Conservation (phyloP, 2,329 filamentous ascomycete species). For the Graphiopsis chlorocephala region DNA sequence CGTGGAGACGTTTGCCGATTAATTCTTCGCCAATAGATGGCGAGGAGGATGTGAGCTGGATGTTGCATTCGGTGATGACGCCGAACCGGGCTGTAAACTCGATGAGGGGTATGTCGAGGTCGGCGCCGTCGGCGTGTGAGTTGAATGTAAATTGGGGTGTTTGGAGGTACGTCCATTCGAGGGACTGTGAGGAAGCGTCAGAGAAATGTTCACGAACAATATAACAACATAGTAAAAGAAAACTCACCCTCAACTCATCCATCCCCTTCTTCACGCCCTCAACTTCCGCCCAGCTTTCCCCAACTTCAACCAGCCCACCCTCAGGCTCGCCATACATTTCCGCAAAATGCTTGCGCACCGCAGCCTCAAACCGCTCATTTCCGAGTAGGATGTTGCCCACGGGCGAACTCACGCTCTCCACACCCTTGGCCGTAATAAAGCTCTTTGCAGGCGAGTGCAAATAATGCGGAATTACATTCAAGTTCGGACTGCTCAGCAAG, state of each 20-base stretch:
- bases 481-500: conserved; percentile 72
- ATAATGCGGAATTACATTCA: conserved; percentile 65
- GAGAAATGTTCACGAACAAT: neutral
- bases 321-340: conserved; percentile 57
- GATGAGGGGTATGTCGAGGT: conserved; percentile 16
- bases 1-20: conserved; percentile 46
- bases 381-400: conserved; percentile 72
- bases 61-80: conserved; percentile 53
- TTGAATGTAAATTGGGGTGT: conserved; percentile 74
- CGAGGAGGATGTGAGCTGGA: conserved; percentile 33
- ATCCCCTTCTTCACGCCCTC: conserved; percentile 61
- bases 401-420: conserved; percentile 84
- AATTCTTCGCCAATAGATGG: conserved; percentile 26
- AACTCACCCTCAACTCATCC: conserved; percentile 58
- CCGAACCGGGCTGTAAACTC: conserved; percentile 48
- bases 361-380: conserved; percentile 43
- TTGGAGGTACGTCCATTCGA: conserved; percentile 77
- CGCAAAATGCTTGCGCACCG: conserved; percentile 59
- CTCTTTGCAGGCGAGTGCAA: conserved; percentile 74
- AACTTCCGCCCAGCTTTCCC: conserved; percentile 51
- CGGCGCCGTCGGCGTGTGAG: neutral
- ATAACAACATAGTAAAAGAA: conserved; percentile 33
- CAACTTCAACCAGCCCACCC: conserved; percentile 46
- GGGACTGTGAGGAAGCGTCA: conserved; percentile 46
- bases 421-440: conserved; percentile 77